Evolutionary conservation across 352 stramenopile genomes (phyloP).

Genomic region (Phytopythium litorale): DNA sequence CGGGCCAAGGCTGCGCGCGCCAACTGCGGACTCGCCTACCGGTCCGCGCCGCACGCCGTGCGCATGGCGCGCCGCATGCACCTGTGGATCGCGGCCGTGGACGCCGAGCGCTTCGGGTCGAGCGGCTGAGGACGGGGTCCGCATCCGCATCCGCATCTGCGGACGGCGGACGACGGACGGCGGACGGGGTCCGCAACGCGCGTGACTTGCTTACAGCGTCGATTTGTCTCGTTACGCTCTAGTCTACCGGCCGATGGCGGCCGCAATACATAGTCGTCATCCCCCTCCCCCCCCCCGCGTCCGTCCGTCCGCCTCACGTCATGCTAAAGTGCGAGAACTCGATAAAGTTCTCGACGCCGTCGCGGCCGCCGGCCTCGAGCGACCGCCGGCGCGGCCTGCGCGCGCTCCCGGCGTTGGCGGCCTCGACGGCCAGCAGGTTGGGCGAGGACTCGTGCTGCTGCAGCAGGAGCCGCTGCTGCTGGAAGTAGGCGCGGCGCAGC

Average conservation of each 20-base stretch:
- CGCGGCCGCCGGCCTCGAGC: constrained; percentile 10
- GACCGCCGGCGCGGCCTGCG: neutral
- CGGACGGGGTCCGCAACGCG: too few relatives aligned
- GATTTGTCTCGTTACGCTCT: too few relatives aligned
- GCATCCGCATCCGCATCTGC: too few relatives aligned
- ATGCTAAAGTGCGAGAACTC: constrained; percentile 55
- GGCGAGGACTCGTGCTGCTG: constrained; percentile 1
- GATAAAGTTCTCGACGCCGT: constrained; percentile 35
- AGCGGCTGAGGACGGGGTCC: neutral
- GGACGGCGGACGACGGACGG: too few relatives aligned
- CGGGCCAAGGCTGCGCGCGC: constrained; percentile 29
- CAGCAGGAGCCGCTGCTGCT: constrained; percentile 14
- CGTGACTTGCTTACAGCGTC: too few relatives aligned
- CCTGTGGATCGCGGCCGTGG: constrained; percentile 25
- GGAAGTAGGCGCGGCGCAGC: constrained; percentile 27
- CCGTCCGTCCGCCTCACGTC: constrained; percentile 18
- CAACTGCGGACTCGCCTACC: constrained; percentile 74
- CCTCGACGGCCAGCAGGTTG: neutral
- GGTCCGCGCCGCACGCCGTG: constrained; percentile 55
- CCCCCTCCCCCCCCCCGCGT: too few relatives aligned
- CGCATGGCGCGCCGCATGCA: constrained; percentile 53
- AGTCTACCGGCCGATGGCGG: too few relatives aligned
- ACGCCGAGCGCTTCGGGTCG: constrained; percentile 20
- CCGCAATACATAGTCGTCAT: too few relatives aligned
- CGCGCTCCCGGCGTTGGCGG: constrained; percentile 7